Conservation (phyloP, 2,329 filamentous ascomycete genomes). For the Fusarium mangiferae region DNA sequence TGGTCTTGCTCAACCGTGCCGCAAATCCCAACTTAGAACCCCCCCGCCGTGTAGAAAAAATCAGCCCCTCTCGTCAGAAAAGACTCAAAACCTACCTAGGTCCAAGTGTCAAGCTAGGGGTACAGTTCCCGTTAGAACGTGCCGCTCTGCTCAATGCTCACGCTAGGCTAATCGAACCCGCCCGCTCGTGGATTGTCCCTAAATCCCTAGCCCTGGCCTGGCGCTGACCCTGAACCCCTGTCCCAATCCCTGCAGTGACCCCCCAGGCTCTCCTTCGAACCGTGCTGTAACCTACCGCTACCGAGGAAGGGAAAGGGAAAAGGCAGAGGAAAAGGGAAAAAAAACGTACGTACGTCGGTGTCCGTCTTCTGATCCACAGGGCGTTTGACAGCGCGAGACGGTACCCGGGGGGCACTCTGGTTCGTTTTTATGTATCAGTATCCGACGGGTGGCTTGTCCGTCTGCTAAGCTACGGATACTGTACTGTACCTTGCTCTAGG, state of each 20-base stretch:
- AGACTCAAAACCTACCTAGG: conserved; percentile 2
- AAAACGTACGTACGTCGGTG: conserved; percentile 10
- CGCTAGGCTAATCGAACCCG: conserved; percentile 30
- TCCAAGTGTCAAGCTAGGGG: not conserved
- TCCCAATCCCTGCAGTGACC: conserved; percentile 32
- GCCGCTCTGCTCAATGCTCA: not conserved
- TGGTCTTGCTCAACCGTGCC: not conserved
- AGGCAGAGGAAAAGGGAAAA: not conserved
- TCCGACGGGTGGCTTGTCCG: conserved; percentile 31
- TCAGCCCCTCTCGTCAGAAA: not conserved
- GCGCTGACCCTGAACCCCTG: conserved; percentile 8
- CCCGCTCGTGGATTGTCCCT: conserved; percentile 29
- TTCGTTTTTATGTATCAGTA: conserved; percentile 9
- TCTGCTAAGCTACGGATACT: not conserved
- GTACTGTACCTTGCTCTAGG: not conserved
- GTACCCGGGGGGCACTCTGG: not conserved
- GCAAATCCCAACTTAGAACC: not conserved
- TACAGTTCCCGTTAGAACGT: conserved; percentile 21
- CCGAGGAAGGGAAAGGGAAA: conserved; percentile 7
- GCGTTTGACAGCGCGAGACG: conserved; percentile 29
- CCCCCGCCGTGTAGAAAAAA: not conserved
- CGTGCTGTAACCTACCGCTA: not conserved
- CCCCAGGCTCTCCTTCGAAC: not conserved
- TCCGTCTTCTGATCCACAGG: conserved; percentile 35
- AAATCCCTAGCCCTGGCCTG: conserved; percentile 19